Conservation (phyloP, 495 filamentous ascomycete genomes). For the Penicillium diatomitis region DNA sequence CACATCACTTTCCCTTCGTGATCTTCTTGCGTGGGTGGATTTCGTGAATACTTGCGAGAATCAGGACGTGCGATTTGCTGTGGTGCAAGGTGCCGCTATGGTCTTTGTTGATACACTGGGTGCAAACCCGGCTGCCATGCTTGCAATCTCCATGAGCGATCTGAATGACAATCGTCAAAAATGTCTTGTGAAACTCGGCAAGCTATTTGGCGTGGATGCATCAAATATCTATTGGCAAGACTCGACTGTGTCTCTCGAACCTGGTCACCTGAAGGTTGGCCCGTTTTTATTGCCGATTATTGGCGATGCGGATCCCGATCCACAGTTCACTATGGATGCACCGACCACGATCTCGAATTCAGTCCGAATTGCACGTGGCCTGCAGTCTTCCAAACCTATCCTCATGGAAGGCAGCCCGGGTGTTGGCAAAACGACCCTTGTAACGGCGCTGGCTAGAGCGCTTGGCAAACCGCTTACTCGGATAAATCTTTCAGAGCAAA, state of each 20-base stretch:
- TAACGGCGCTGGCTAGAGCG: constrained; percentile 71
- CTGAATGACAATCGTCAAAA: constrained; percentile 52
- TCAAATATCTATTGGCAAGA: constrained; percentile 50
- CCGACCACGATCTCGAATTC: constrained; percentile 84
- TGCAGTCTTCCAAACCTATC: constrained; percentile 83
- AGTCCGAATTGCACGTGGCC: constrained; percentile 81
- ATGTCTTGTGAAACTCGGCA: constrained; percentile 64
- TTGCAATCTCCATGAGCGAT: constrained; percentile 52
- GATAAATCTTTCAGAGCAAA: constrained; percentile 97
- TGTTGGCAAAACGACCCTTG: constrained; percentile 92
- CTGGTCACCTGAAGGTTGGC: constrained; percentile 51
- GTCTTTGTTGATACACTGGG: constrained; percentile 94
- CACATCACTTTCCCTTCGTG: constrained; percentile 75
- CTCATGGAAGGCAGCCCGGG: constrained; percentile 92
- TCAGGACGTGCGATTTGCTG: constrained; percentile 43
- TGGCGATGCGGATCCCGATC: constrained; percentile 37
- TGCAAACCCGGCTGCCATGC: constrained; percentile 80
- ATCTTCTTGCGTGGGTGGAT: constrained; percentile 86
- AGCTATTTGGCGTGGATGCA: constrained; percentile 56
- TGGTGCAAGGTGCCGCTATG: constrained; percentile 86
- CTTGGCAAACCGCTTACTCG: constrained; percentile 74
- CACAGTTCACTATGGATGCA: constrained; percentile 69
- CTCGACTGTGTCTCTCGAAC: constrained; percentile 39
- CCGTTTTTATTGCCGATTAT: constrained; percentile 58
- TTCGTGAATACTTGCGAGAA: constrained; percentile 65